A percentile compares a stretch with the other conserved stretches of the same genome.
These are phyloP conservation scores for Cyathus striatus DNA, from an alignment of 768 basidiomycete genomes.

Conservation along the genomic window DNA sequence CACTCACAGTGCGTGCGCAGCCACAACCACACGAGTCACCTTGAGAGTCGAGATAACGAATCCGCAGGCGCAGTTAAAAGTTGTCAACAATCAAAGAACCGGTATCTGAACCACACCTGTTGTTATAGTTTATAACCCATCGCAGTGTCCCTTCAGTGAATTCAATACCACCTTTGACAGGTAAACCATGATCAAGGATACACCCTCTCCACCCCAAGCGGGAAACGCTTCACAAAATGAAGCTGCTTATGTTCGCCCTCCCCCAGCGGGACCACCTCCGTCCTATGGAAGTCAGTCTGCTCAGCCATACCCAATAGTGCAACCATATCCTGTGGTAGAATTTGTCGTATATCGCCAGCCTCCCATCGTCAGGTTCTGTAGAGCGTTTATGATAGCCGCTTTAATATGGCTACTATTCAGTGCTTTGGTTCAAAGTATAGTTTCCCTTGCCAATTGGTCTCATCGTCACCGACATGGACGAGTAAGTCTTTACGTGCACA, in stretches of 20 bases:
- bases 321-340: conserved; percentile 2
- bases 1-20: too few relatives aligned
- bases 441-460: conserved; percentile 1
- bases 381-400: conserved; percentile 2
- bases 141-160: too few relatives aligned
- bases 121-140: too few relatives aligned
- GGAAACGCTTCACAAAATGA: background rate
- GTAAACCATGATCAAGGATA: too few relatives aligned
- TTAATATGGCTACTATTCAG: conserved; percentile 1
- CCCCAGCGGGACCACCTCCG: background rate
- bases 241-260: background rate
- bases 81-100: too few relatives aligned
- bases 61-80: too few relatives aligned
- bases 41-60: too few relatives aligned
- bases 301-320: conserved; percentile 1
- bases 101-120: too few relatives aligned
- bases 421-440: conserved; percentile 1
- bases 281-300: background rate
- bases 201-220: too few relatives aligned
- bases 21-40: too few relatives aligned
- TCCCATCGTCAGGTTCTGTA: conserved; percentile 1
- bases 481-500: background rate
- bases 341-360: background rate
- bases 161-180: too few relatives aligned
- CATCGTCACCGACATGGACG: background rate